Evolutionary conservation across 768 basidiomycete genomes (phyloP).

Genomic region (Mycena latifolia): DNA sequence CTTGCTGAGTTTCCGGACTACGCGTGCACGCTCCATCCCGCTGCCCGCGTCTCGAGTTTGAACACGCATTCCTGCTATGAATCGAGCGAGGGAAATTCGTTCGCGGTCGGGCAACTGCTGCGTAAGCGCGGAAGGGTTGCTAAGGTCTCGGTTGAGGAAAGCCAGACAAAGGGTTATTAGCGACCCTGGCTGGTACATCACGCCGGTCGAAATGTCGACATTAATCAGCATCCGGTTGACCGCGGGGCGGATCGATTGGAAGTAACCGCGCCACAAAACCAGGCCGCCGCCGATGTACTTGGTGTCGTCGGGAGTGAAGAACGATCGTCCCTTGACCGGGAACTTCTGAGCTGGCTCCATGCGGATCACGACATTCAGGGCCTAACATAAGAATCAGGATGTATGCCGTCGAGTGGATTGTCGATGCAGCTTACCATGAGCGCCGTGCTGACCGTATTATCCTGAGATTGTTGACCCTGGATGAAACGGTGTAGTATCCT

Average conservation of each 20-base stretch:
- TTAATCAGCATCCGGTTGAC: conserved; percentile 72
- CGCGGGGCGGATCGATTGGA: conserved; percentile 77
- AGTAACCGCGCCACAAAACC: conserved; percentile 79
- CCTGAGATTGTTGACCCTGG: conserved; percentile 70
- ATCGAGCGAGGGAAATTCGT: conserved; percentile 65
- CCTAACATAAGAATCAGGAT: conserved; percentile 49
- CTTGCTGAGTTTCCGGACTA: conserved; percentile 70
- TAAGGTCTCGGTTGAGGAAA: conserved; percentile 50
- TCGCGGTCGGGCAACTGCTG: conserved; percentile 67
- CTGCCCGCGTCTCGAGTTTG: conserved; percentile 54
- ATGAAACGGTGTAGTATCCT: conserved; percentile 54
- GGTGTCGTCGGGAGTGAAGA: conserved; percentile 72
- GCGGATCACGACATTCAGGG: conserved; percentile 77
- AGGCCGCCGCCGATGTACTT: conserved; percentile 66
- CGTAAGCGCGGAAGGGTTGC: conserved; percentile 53
- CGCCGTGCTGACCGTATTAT: conserved; percentile 73
- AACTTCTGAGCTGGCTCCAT: conserved; percentile 77
- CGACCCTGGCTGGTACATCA: conserved; percentile 75
- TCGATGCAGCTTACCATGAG: conserved; percentile 62
- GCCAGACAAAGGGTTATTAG: conserved; percentile 67
- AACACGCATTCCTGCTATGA: conserved; percentile 66
- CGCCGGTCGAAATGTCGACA: conserved; percentile 78
- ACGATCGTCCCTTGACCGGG: conserved; percentile 80
- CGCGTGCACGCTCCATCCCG: conserved; percentile 55
- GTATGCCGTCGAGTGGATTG: not conserved